Evolutionary conservation across 164 flowering plant species (phyloP).

Genomic region (Berberis thunbergii): DNA sequence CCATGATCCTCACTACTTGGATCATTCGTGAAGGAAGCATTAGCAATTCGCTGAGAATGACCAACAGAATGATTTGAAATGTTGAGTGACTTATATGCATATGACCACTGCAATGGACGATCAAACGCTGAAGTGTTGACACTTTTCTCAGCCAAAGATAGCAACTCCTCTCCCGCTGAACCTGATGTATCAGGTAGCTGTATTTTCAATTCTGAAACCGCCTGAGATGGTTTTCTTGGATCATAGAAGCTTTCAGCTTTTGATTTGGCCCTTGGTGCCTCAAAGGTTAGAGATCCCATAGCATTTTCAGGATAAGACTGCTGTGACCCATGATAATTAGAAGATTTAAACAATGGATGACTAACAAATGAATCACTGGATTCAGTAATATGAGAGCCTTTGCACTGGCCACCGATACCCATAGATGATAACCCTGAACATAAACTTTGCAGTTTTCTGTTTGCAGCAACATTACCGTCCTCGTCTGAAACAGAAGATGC

Average conservation of each 20-base stretch:
- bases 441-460: slow-evolving; percentile 15
- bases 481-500: slow-evolving; percentile 11
- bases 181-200: slow-evolving; percentile 7
- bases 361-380: slow-evolving; percentile 12
- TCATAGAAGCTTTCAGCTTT: slow-evolving; percentile 2
- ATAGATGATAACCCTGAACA: slow-evolving; percentile 27
- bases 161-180: slow-evolving; percentile 12
- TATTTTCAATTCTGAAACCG: slow-evolving; percentile 10
- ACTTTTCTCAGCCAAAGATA: slow-evolving; percentile 13
- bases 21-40: slow-evolving; percentile 16
- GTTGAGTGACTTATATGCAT: slow-evolving; percentile 9
- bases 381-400: slow-evolving; percentile 3
- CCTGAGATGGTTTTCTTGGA: slow-evolving; percentile 7
- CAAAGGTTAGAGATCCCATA: slow-evolving; percentile 11
- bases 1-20: slow-evolving; percentile 9
- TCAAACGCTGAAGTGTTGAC: slow-evolving; percentile 9
- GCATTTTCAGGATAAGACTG: slow-evolving; percentile 12
- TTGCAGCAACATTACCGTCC: slow-evolving; percentile 18
- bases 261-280: slow-evolving; percentile 4
- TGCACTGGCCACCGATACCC: slow-evolving; percentile 8
- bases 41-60: slow-evolving; percentile 12
- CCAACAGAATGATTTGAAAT: slow-evolving; percentile 16
- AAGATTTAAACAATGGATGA: slow-evolving; percentile 8
- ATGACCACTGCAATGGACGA: slow-evolving; percentile 10
- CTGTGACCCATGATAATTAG: slow-evolving; percentile 10